Conservation (phyloP, 441 rosid genomes). For the Brassica hybrid region DNA sequence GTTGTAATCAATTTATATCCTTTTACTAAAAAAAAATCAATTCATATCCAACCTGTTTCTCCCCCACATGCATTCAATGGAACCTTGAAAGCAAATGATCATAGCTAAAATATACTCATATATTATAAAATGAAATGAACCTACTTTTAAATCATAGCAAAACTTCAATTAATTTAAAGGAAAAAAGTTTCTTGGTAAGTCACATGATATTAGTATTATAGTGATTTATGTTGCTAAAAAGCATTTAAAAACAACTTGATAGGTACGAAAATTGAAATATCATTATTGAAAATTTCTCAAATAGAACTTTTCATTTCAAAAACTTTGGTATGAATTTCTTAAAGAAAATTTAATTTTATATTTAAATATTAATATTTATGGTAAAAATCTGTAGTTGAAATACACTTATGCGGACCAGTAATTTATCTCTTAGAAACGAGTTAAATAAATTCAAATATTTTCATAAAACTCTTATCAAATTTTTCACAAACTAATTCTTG, state of each 20-base stretch:
- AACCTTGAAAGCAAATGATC: not conserved
- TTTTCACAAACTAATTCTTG: conserved; percentile 1
- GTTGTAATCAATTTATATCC: conserved; percentile 4
- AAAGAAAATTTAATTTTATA: no score
- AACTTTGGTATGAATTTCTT: no score
- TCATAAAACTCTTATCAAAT: not conserved
- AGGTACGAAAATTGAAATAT: not conserved
- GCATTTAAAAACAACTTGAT: not conserved
- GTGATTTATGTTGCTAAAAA: not conserved
- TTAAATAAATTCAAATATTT: not conserved
- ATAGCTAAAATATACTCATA: not conserved
- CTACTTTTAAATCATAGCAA: not conserved
- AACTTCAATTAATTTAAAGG: not conserved
- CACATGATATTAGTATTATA: not conserved
- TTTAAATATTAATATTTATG: no score
- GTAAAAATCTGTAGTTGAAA: no score
- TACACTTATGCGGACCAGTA: not conserved
- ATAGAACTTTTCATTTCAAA: no score
- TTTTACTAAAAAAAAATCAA: not conserved
- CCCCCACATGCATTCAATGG: conserved; percentile 16
- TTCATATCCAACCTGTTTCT: conserved; percentile 4
- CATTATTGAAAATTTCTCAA: not conserved
- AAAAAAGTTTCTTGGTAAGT: not conserved
- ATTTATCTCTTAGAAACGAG: not conserved
- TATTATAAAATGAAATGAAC: not conserved